These are phyloP conservation scores for Haplosporangium sp. DNA, from an alignment of 371 early-diverging fungal genomes.

Conservation along the genomic window DNA sequence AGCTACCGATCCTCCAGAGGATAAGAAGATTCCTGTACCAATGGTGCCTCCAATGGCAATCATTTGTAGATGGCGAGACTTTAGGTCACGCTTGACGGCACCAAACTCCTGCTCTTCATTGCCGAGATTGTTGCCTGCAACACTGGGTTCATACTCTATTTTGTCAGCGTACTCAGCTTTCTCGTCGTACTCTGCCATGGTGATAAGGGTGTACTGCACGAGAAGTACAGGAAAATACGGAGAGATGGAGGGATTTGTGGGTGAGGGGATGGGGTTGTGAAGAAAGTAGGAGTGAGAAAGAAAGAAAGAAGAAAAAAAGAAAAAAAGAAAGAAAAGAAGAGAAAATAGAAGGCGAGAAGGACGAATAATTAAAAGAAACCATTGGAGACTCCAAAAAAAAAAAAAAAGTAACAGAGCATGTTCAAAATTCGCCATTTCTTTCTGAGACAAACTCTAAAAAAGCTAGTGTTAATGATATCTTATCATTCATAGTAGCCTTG, in stretches of 20 bases:
- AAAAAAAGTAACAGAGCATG: neutral
- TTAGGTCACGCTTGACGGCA: slow-evolving; percentile 41
- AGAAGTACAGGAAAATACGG: neutral
- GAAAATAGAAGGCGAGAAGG: slow-evolving; percentile 1
- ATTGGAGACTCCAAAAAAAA: neutral
- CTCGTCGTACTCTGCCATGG: neutral
- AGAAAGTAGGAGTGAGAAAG: neutral
- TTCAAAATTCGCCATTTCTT: neutral
- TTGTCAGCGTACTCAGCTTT: neutral
- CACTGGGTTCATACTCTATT: neutral
- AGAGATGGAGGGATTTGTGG: neutral
- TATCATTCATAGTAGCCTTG: no score
- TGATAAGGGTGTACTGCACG: neutral
- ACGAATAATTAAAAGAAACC: neutral
- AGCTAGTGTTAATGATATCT: no score
- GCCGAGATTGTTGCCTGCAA: neutral
- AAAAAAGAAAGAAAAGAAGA: neutral
- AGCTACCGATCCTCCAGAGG: slow-evolving; percentile 83
- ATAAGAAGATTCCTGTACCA: slow-evolving; percentile 88
- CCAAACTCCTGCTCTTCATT: slow-evolving; percentile 41
- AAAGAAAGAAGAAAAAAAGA: neutral
- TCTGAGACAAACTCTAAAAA: no score
- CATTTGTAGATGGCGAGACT: slow-evolving; percentile 52
- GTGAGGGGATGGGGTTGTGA: neutral
- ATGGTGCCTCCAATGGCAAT: slow-evolving; percentile 54